Percentiles rank a stretch among this genome's conserved stretches.
phyloP scores from a whole-genome alignment of 108 stramenopile species.

The Conticribra guillardii region DNA sequence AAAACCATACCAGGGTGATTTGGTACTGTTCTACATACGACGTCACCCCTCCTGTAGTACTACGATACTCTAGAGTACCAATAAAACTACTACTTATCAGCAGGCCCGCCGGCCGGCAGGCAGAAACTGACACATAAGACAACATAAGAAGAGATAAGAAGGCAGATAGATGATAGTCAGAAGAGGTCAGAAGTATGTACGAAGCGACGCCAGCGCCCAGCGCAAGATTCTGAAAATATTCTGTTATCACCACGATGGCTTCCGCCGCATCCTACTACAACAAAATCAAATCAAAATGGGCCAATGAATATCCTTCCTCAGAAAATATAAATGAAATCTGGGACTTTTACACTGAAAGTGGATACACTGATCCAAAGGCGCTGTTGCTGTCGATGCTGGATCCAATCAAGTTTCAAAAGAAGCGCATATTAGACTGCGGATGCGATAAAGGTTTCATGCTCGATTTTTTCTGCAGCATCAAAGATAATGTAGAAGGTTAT shows the following conservation, averaged over 20 bases:
- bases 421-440: constrained; percentile 17
- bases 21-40: no score
- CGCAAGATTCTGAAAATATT: no score
- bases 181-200: no score
- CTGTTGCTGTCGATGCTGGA: constrained; percentile 20
- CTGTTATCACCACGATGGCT: background rate
- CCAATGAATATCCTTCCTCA: constrained; percentile 13
- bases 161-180: no score
- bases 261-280: constrained; percentile 7
- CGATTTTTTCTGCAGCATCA: constrained; percentile 8
- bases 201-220: no score
- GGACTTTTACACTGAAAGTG: constrained; percentile 21
- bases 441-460: constrained; percentile 24
- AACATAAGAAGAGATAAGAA: no score
- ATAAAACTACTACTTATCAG: no score
- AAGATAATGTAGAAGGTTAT: constrained; percentile 7
- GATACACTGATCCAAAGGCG: constrained; percentile 13
- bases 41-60: no score
- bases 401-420: constrained; percentile 4
- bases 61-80: no score
- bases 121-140: no score
- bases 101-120: no score
- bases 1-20: no score
- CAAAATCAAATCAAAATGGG: constrained; percentile 18
- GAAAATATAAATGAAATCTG: constrained; percentile 4